Evolutionary conservation across 176 grass and related monocot genomes (phyloP), one percentile per base, ranked within the genome.

Genomic region (Pharus latifolius): DNA sequence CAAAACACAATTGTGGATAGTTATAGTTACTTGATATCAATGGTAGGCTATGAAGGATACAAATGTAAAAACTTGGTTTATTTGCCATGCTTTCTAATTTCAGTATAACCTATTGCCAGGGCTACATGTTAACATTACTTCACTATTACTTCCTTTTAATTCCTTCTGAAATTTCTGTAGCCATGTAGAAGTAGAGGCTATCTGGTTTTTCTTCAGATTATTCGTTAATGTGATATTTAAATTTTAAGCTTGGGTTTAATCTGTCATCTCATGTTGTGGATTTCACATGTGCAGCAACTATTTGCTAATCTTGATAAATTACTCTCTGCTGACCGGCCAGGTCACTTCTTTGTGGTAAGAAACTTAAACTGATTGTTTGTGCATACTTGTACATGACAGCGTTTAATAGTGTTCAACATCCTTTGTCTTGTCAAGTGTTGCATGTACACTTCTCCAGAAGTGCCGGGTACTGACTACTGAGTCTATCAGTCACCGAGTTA

Each of bases 281-380:
- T 56, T 85, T 80, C 46, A 24, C 15, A 48, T 43, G 12, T 80
- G 60, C 86, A 97, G 94, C 90, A 80, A 72, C 62, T 97, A 73
- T 80, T 92, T 78, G 68, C 65, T 56, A 97, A 81, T 84, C 71
- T 89, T 54, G 94, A 97, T 72, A 90, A 80, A 73, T 64, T 88
- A 61, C 52, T 92, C 67, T 79, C 83, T 54, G 74, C 74, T 75
- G 89, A 97, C 37, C 78, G 46, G 8, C 89, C 94, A 80, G 84
- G 83, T 62, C 41, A 80, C 32, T 67, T 85, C 77, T 58, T 83
- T 97, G 56, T 97, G 94, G 89, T 97, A 85, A 90, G 78, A 52
- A 59, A 14, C 27, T 61, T 69, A 45, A 16, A 64, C 33, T 65
- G 59, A 6, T 24, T 20, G 52, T 25, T 67, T 68, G 24, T 32